Evolutionary conservation across 768 basidiomycete species (phyloP), one percentile per base, ranked within the genome.

Genomic region (Ephemerocybe angulata): DNA sequence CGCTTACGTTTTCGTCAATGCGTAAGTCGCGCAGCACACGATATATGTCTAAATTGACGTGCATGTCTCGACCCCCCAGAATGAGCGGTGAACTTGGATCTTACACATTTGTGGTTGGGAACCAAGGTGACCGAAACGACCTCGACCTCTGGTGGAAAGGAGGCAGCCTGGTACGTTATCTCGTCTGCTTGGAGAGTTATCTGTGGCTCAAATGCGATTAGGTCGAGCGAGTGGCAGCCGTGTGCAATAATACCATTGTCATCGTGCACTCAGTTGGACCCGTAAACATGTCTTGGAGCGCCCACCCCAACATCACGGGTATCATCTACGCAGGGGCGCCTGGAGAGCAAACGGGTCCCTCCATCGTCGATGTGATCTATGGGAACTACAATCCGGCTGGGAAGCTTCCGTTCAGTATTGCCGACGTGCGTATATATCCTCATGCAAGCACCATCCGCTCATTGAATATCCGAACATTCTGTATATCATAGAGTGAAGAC

Each of bases 181-280:
- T 27, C 22, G 1, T 35, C 21, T 46, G 22, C 21, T 55, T 22
- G 21, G 4, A 35, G 17, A 7, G 22, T 31, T 28, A 24, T 64
- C 58, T 68, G 19, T 40, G 64, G 3, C 67, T 71, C 50, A 69
- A 71, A n/a, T 51, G 60, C 77, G 52, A 12, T 5, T 28, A 76
- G 85, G 57, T 76, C 66, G 61, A 77, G 53, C 67, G 75, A 0
- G 85, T 87, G 3, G 90, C 93, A 0, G 75, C 81, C 4, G 78
- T 82, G 0, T 86, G 85, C 68, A 80, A 73, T 58, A 91, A 91
- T 66, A 91, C 88, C 4, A 79, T 94, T 51, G 93, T 92, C 24
- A 81, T 95, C 15, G 72, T 88, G 1, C 86, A 93, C 68, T 83
- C 83, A 7, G 87, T 91, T 29, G 92, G 92, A 3, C 85, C 87